Evolutionary conservation across 352 stramenopile species (phyloP), one percentile per base, ranked within the genome.

Genomic region (Globisporangium spinosum): DNA sequence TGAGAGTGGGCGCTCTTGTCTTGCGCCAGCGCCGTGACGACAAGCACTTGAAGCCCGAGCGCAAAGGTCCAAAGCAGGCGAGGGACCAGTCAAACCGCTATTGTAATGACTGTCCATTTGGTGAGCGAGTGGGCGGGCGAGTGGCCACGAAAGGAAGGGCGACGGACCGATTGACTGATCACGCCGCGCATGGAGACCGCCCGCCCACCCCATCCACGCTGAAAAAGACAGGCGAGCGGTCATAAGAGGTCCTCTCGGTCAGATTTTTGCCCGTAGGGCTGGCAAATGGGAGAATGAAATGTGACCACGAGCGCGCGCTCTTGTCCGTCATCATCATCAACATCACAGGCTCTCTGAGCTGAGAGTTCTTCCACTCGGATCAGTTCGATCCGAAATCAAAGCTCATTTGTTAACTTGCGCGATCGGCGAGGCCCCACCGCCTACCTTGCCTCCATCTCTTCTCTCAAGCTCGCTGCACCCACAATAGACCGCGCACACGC

Each of bases 341-440:
- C 12, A 45, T 43, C 35, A 43, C 35, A 43, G 35, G 13, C 35
- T 43, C 34, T 3, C 10, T 15, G 35, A 43, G 35, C 35, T 13
- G 35, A 4, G 10, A 15, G 9, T 43, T 43, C 35, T 43, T 43
- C 35, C 35, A 43, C 35, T 43, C 35, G 35, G 35, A 43, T 17
- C 35, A 43, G 35, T 43, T 43, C 35, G 8, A 43, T 43, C 35
- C 35, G 10, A 43, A 43, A 43, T 5, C 38, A 47, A 17, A 54
- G 45, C 4, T 54, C 45, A 54, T 54, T 54, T 54, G 47, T 25
- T 54, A 25, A 54, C 47, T 54, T 59, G 54, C 54, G 54, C 25
- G 23, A 38, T 59, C 23, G 29, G 23, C 23, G 54, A 35, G 54
- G 40, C 53, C 5, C 20, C 45, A 25, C 20, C 20, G 6, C 13